Evolutionary conservation across 1,284 basidiomycete species (phyloP).

Genomic region (Athelia sp.): DNA sequence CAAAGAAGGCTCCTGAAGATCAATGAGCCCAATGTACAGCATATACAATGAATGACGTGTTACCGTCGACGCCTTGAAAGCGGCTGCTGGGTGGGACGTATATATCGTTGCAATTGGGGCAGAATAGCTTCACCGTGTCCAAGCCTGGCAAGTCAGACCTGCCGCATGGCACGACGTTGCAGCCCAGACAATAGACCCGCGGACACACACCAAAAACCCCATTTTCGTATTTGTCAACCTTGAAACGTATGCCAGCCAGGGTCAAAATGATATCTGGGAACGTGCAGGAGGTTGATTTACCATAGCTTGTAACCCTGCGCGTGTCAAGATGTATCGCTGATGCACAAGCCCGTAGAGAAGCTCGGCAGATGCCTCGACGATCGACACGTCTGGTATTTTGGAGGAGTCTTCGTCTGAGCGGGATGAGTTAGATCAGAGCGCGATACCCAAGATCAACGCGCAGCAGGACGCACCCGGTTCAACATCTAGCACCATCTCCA

Average conservation of each 20-base stretch:
- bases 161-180: constrained; percentile 92
- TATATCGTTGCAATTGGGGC: constrained; percentile 97
- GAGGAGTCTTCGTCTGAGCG: constrained; percentile 84
- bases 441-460: constrained; percentile 6
- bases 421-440: constrained; percentile 11
- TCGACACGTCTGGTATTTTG: constrained; percentile 91
- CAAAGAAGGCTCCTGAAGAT: constrained; percentile 90
- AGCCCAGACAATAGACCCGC: constrained; percentile 88
- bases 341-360: constrained; percentile 97
- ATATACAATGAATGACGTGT: not conserved
- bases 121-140: constrained; percentile 98
- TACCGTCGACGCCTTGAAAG: constrained; percentile 95
- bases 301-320: constrained; percentile 93
- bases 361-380: constrained; percentile 97
- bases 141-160: constrained; percentile 95
- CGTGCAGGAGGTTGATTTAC: constrained; percentile 40
- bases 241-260: constrained; percentile 6
- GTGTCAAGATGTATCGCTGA: constrained; percentile 94
- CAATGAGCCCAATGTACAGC: not conserved
- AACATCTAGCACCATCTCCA: constrained; percentile 99
- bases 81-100: constrained; percentile 94
- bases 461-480: constrained; percentile 77
- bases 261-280: not conserved
- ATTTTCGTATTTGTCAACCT: constrained; percentile 96
- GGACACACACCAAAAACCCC: constrained; percentile 95